These are phyloP conservation scores for Macrolepiota albuminosa DNA, from an alignment of 768 basidiomycete genomes.

Conservation along the genomic window DNA sequence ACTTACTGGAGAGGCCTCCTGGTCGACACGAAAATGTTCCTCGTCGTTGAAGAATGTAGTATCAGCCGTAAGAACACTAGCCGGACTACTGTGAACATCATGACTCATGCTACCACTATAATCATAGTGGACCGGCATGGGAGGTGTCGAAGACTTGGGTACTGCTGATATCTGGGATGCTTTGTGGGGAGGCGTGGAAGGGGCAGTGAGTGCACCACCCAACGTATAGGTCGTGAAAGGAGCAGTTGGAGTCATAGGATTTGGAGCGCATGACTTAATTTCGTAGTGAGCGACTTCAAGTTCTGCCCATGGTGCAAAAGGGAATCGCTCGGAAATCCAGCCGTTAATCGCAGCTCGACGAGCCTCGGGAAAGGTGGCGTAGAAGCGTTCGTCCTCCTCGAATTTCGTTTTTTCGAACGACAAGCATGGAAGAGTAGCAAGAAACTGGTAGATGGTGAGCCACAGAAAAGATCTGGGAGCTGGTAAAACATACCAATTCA, in stretches of 20 bases:
- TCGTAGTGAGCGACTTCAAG: neutral
- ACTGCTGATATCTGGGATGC: neutral
- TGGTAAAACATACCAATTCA: neutral
- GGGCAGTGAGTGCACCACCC: neutral
- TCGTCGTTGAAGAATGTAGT: neutral
- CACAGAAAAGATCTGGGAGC: neutral
- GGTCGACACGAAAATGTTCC: too few species aligned
- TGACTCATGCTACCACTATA: neutral
- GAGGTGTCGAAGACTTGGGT: neutral
- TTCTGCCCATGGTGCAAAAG: neutral
- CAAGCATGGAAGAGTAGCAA: neutral
- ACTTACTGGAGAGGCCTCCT: neutral
- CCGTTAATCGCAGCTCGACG: slow-evolving; percentile 10
- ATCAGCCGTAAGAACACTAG: neutral
- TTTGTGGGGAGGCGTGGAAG: neutral
- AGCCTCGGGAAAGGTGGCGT: slow-evolving; percentile 15
- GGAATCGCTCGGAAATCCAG: slow-evolving; percentile 8
- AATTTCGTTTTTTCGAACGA: slow-evolving; percentile 14
- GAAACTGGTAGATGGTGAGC: neutral
- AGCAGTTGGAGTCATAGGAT: neutral
- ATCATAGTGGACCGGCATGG: neutral
- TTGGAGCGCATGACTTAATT: neutral
- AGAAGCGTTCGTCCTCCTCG: slow-evolving; percentile 14
- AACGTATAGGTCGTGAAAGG: neutral
- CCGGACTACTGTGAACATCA: neutral